These are phyloP conservation scores for Cryptococcus amylolentus DNA, from an alignment of 1,284 basidiomycete species.

Conservation along the genomic window DNA sequence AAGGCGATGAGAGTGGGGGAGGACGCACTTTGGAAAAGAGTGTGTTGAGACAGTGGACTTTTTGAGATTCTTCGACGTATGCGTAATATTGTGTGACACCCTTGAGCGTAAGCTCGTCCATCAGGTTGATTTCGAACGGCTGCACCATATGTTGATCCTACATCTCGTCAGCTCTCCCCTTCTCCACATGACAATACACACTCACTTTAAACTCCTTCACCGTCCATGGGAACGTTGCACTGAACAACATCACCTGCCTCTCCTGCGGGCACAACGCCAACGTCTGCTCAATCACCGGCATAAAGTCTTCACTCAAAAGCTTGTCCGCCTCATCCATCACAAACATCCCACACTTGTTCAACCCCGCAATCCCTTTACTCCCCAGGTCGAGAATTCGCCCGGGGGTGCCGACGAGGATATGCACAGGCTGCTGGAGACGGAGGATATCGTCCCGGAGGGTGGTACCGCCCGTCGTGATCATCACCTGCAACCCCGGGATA, in stretches of 20 bases:
- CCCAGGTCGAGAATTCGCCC: slow-evolving; percentile 94
- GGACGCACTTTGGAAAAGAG: slow-evolving; percentile 32
- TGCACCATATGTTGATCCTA: slow-evolving; percentile 97
- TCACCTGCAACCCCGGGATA: slow-evolving; percentile 82
- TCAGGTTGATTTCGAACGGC: slow-evolving; percentile 97
- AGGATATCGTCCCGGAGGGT: slow-evolving; percentile 98
- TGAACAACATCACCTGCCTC: slow-evolving; percentile 98
- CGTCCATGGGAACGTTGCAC: slow-evolving; percentile 97
- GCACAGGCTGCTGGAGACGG: slow-evolving; percentile 82
- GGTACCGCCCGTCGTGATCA: slow-evolving; percentile 99
- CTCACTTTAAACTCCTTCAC: slow-evolving; percentile 96
- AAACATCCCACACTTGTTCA: slow-evolving; percentile 91
- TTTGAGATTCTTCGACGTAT: slow-evolving; percentile 97
- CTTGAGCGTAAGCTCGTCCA: slow-evolving; percentile 98
- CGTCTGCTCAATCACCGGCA: slow-evolving; percentile 96
- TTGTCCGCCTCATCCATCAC: slow-evolving; percentile 99
- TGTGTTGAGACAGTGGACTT: slow-evolving; percentile 77
- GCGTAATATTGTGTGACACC: slow-evolving; percentile 99
- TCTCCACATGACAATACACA: slow-evolving; percentile 3
- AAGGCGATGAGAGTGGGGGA: neutral
- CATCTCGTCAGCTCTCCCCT: slow-evolving; percentile 6
- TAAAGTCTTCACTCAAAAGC: slow-evolving; percentile 93
- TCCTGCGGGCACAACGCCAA: slow-evolving; percentile 78
- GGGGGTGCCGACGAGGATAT: slow-evolving; percentile 95
- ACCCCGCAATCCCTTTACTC: slow-evolving; percentile 88